Base-by-base conservation (phyloP, 495 filamentous ascomycete species). In the Entonaema liquescens region DNA sequence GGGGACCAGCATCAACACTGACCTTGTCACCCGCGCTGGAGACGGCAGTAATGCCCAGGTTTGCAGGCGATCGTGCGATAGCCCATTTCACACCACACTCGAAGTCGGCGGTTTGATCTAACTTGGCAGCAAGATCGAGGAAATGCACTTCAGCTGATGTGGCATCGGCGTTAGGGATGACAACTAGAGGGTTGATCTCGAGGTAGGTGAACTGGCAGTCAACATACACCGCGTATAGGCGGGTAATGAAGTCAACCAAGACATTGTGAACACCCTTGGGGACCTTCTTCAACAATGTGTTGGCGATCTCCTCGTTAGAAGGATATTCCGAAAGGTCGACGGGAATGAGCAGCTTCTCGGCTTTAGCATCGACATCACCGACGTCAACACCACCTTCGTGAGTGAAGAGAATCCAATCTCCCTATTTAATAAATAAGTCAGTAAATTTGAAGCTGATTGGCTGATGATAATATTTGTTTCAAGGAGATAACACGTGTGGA, bases 191-290 rank as follows among this genome's bases (percentile, higher is more conserved):
- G 87, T 99, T 99, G 87, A 99, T 99, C 84, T 99, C 95, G 67
- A 99, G 94, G 85, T 98, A 98, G 77, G 95, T 98, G 88, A 99
- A 99, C 83, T 99, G 95, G 90, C 93, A 97, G 87, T 99, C 95
- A 61, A 99, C 95, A 76, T 98, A 99, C 85, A 99, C 95, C 6
- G 65, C 67, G 29, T 77, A 72, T 25, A 80, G 72, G 73, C 91
- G 85, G 74, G 91, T 91, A 82, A 94, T 99, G 87, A 99, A 99
- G 88, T 99, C 95, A 62, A 98, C 91, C 38, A 99, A 89, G 77
- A 99, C 95, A 72, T 97, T 97, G 87, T 99, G 95, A 42, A 98
- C 84, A 76, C 95, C 95, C 83, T 92, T 87, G 74, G 95, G 95
- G 25, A 99, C 94, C 83, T 99, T 96, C 79, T 87, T 93, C 74